Conservation (phyloP, 768 basidiomycete species). For the Favolaschia claudopus region DNA sequence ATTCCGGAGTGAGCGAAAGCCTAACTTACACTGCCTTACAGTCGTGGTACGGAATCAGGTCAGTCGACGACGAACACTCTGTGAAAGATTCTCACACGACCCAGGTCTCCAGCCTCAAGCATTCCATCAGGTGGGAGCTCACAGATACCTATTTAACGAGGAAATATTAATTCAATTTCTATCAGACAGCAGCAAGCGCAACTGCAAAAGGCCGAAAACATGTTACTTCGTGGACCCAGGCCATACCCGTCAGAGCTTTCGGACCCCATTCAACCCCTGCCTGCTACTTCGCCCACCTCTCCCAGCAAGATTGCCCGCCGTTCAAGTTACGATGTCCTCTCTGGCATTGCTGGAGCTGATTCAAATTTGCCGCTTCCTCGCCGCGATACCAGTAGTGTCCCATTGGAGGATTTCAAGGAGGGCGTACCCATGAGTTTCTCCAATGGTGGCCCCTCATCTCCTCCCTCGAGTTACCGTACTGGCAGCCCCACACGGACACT, state of each 20-base stretch:
- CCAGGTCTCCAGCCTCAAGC: conserved; percentile 77
- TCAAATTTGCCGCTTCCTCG: conserved; percentile 76
- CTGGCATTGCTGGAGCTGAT: conserved; percentile 76
- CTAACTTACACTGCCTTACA: conserved; percentile 40
- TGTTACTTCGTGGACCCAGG: conserved; percentile 72
- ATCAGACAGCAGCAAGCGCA: conserved; percentile 88
- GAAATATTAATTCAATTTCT: no score
- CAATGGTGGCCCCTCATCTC: conserved; percentile 44
- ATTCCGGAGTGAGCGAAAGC: conserved; percentile 14
- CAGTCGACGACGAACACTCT: background rate
- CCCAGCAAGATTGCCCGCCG: conserved; percentile 63
- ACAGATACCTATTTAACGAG: no score
- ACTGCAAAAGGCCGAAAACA: conserved; percentile 71
- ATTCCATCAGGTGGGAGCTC: no score
- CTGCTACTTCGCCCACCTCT: conserved; percentile 36
- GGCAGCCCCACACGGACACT: conserved; percentile 80
- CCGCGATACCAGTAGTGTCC: conserved; percentile 51
- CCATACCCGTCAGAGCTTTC: conserved; percentile 54
- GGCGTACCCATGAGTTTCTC: conserved; percentile 71
- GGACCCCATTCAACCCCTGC: conserved; percentile 46
- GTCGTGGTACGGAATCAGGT: conserved; percentile 76
- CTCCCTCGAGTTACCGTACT: conserved; percentile 54
- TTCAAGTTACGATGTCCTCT: conserved; percentile 76
- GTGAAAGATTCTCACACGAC: background rate
- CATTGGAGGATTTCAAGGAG: conserved; percentile 71